Percentiles rank a stretch among this genome's conserved stretches.
These are phyloP conservation scores for Lasiodiplodia hormozganensis DNA, from an alignment of 2,329 filamentous ascomycete genomes.

Conservation along the genomic window DNA sequence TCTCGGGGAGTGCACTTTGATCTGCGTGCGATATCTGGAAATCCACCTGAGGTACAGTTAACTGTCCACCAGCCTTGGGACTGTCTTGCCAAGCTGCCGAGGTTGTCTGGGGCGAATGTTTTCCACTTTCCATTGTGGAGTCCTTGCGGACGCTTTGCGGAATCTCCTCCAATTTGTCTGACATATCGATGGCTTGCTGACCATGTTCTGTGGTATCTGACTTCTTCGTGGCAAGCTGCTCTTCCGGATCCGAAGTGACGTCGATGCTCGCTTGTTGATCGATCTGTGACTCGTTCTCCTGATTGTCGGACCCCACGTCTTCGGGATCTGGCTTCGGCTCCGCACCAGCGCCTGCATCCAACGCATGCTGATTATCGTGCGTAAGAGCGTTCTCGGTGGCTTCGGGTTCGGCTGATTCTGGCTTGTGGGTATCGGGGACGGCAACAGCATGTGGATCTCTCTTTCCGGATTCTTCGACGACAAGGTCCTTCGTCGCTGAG, in stretches of 20 bases:
- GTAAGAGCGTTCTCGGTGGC: not conserved
- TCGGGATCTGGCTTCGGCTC: not conserved
- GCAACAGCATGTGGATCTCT: not conserved
- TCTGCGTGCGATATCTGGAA: not conserved
- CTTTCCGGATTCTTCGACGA: not conserved
- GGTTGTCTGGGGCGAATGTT: not conserved
- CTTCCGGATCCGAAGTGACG: not conserved
- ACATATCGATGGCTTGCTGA: not conserved
- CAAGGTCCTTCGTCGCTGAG: not conserved
- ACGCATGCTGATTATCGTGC: not conserved
- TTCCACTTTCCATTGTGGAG: no score
- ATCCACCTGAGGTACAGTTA: not conserved
- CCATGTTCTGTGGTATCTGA: not conserved
- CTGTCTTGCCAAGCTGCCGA: not conserved
- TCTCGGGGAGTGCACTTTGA: not conserved
- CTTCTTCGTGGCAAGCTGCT: not conserved
- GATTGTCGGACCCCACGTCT: not conserved
- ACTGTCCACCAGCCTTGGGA: not conserved
- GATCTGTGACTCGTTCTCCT: not conserved
- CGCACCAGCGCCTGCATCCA: constrained; percentile 4
- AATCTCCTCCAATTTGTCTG: not conserved
- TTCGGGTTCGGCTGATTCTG: not conserved
- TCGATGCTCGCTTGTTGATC: not conserved
- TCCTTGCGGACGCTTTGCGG: not conserved
- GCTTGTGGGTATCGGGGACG: no score